Evolutionary conservation across 2,329 filamentous ascomycete species (phyloP).

Genomic region (Davidsoniella virescens): DNA sequence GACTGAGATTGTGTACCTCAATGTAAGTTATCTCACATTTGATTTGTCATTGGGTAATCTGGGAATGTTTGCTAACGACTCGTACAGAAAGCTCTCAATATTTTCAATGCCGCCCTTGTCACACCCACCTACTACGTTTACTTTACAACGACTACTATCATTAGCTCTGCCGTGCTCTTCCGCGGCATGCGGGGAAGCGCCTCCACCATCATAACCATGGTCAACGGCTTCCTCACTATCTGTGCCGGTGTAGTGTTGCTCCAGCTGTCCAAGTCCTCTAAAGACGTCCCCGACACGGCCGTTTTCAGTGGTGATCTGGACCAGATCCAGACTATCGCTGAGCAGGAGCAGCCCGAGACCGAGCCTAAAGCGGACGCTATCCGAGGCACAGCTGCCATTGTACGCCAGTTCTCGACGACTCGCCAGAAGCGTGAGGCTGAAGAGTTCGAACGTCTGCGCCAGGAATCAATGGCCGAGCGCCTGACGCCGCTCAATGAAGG

Average conservation of each 20-base stretch:
- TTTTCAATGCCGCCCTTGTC: conserved; percentile 92
- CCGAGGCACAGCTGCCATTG: conserved; percentile 73
- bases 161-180: conserved; percentile 85
- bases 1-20: conserved; percentile 89
- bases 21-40: conserved; percentile 45
- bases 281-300: conserved; percentile 86
- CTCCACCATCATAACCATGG: conserved; percentile 68
- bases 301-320: conserved; percentile 87
- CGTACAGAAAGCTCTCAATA: conserved; percentile 86
- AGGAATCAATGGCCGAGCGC: conserved; percentile 55
- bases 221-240: conserved; percentile 86
- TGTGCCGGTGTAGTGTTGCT: conserved; percentile 83
- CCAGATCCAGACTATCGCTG: conserved; percentile 86
- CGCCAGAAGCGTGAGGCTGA: conserved; percentile 64
- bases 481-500: conserved; percentile 70
- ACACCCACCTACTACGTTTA: conserved; percentile 98
- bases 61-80: neutral
- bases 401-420: conserved; percentile 62
- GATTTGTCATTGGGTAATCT: neutral
- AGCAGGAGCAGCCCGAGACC: conserved; percentile 88
- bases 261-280: conserved; percentile 94
- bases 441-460: conserved; percentile 61
- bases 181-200: conserved; percentile 81
- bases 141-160: conserved; percentile 89
- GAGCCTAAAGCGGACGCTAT: conserved; percentile 96